Percentiles rank a stretch among this genome's conserved stretches.
Conservation (phyloP, 305 asterid genomes). For the Fraxinus dipetala region DNA sequence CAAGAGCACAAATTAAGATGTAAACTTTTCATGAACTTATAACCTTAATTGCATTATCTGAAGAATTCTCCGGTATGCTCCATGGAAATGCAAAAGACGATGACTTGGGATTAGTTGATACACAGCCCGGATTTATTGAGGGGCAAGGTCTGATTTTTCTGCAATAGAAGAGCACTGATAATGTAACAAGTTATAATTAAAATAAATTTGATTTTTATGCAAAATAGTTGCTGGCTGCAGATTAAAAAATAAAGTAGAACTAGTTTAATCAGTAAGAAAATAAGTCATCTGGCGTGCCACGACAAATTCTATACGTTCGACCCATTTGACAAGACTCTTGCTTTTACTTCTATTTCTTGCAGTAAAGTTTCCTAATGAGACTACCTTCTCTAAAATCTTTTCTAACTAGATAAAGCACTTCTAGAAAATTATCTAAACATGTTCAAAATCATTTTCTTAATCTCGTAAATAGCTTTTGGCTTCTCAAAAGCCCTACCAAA, state of each 20-base stretch:
- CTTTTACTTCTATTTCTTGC: background rate
- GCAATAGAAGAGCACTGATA: slow-evolving; percentile 23
- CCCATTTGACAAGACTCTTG: background rate
- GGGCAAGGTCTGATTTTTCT: slow-evolving; percentile 90
- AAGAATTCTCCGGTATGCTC: slow-evolving; percentile 51
- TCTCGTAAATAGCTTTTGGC: background rate
- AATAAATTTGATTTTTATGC: background rate
- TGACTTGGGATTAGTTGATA: slow-evolving; percentile 76
- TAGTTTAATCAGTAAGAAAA: background rate
- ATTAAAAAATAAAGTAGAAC: background rate
- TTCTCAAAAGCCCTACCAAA: background rate
- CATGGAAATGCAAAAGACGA: slow-evolving; percentile 77
- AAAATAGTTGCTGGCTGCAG: background rate
- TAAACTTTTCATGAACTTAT: background rate
- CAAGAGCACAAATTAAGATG: background rate
- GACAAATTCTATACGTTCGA: background rate
- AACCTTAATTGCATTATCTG: slow-evolving; percentile 52
- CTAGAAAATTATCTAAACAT: background rate
- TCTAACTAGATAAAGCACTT: background rate
- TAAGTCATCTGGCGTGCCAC: background rate
- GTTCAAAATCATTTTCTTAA: background rate
- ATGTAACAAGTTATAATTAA: background rate
- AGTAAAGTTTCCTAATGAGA: background rate
- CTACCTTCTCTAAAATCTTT: background rate
- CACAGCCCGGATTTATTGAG: slow-evolving; percentile 76